Evolutionary conservation across 306 rosid species (phyloP), one percentile per base, ranked within the genome.

Genomic region (Hylodesmum podocarpum): DNA sequence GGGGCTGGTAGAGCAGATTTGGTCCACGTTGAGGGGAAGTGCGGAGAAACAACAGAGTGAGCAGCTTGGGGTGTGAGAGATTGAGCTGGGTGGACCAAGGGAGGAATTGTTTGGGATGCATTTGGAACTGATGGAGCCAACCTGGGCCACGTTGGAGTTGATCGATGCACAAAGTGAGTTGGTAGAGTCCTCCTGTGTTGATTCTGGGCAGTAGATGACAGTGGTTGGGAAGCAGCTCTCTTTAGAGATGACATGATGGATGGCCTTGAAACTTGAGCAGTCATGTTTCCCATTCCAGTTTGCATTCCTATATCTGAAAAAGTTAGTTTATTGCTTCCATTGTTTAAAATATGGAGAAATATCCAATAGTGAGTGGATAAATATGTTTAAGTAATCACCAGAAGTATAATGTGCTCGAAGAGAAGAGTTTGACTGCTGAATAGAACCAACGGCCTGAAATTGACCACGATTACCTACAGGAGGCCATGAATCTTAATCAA

Each of bases 191-290:
- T 83, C 78, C 83, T 73, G 15, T 41, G 83, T 29, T 33, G 80
- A 67, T 21, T 70, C 47, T 40, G 86, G 22, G 53, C 15, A 25
- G 77, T 7, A 27, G 47, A 61, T 59, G 81, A 22, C 28, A 19
- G 70, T 40, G 70, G 78, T 63, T 58, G 74, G 22, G 83, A 73
- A 78, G 83, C 83, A 68, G 31, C 53, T 59, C 86, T 74, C 73
- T 83, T 78, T 13, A 49, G 69, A 73, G 83, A 59, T 51, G 86
- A 18, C 34, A 72, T 24, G 36, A 2, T n/a, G 66, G 12, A 37
- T 72, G 66, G 51, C 57, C 74, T 14, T 11, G 78, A 43, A 64
- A 21, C 82, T 61, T 78, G 80, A 72, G 50, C 66, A 22, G 40
- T 46, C 79, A 49, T 57, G 49, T 78, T 57, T 21, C 67, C 58